A percentile compares a stretch with the other conserved stretches of the same genome.
Evolutionary conservation across 768 basidiomycete genomes (phyloP).

Genomic region (Boletus sp.): DNA sequence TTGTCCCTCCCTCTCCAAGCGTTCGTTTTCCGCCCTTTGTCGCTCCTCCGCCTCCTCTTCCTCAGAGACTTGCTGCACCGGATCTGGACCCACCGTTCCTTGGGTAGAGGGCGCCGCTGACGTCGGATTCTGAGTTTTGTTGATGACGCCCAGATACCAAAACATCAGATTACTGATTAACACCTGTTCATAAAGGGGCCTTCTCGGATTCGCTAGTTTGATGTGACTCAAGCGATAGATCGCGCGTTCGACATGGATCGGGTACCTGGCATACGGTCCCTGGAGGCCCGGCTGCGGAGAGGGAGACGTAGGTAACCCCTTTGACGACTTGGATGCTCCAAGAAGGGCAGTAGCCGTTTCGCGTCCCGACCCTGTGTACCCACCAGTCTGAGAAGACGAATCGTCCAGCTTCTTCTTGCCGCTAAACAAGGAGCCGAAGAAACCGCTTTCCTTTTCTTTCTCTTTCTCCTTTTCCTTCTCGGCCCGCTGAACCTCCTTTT

Average conservation of each 20-base stretch:
- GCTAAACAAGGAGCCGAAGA: conserved; percentile 91
- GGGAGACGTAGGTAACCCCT: conserved; percentile 56
- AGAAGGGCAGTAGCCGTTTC: conserved; percentile 87
- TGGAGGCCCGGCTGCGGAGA: conserved; percentile 48
- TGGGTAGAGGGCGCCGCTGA: conserved; percentile 36
- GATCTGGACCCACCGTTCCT: conserved; percentile 18
- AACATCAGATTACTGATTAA: conserved; percentile 95
- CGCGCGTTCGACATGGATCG: conserved; percentile 97
- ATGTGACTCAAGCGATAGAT: conserved; percentile 98
- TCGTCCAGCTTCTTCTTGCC: conserved; percentile 87
- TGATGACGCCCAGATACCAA: conserved; percentile 98
- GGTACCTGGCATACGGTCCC: conserved; percentile 73
- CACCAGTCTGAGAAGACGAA: conserved; percentile 36
- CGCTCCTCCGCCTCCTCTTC: conserved; percentile 38
- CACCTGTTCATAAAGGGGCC: conserved; percentile 96
- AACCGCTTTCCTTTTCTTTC: conserved; percentile 57
- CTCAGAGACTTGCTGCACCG: conserved; percentile 32
- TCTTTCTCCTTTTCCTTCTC: conserved; percentile 55
- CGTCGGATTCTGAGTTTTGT: conserved; percentile 70
- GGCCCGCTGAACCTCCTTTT: conserved; percentile 44
- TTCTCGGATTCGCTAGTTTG: conserved; percentile 95
- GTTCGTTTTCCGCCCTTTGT: conserved; percentile 41
- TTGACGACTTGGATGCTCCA: conserved; percentile 79
- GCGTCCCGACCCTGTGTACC: conserved; percentile 56
- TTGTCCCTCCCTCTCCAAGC: conserved; percentile 55